Evolutionary conservation across 305 asterid genomes (phyloP).

Genomic region (Fraxinus albicans): DNA sequence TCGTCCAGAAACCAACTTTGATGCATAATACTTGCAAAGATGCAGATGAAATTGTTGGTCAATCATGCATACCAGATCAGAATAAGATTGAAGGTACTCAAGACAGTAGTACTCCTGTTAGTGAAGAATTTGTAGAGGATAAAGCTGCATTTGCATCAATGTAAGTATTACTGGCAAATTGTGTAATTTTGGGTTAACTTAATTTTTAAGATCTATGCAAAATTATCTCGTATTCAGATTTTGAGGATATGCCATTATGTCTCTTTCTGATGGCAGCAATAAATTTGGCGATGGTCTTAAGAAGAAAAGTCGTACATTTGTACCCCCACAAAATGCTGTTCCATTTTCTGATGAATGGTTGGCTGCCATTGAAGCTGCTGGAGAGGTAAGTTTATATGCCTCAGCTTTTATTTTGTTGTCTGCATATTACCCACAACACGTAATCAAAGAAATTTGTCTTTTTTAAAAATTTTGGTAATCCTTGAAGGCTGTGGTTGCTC

Average conservation of each 20-base stretch:
- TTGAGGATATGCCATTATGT: neutral
- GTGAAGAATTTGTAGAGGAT: slow-evolving; percentile 32
- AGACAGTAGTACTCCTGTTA: slow-evolving; percentile 29
- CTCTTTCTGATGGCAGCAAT: slow-evolving; percentile 42
- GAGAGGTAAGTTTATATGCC: slow-evolving; percentile 64
- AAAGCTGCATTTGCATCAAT: slow-evolving; percentile 29
- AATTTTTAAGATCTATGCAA: neutral
- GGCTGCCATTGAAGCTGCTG: slow-evolving; percentile 97
- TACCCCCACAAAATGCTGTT: slow-evolving; percentile 61
- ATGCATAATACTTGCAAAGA: slow-evolving; percentile 29
- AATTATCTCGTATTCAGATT: slow-evolving; percentile 16
- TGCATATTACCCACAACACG: neutral
- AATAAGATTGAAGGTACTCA: slow-evolving; percentile 22
- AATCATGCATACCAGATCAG: slow-evolving; percentile 25
- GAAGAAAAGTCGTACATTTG: slow-evolving; percentile 29
- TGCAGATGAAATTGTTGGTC: slow-evolving; percentile 34
- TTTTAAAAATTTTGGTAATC: slow-evolving; percentile 17
- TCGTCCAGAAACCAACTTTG: slow-evolving; percentile 27
- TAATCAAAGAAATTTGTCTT: neutral
- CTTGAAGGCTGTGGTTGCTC: neutral
- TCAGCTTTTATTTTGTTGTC: slow-evolving; percentile 6
- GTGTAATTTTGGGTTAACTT: slow-evolving; percentile 2
- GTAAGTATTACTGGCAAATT: slow-evolving; percentile 38
- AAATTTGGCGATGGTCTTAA: slow-evolving; percentile 32
- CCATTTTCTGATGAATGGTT: slow-evolving; percentile 99